A percentile compares a stretch with the other conserved stretches of the same genome.
These are phyloP conservation scores for Santalum album DNA, from an alignment of 164 flowering plant genomes.

Conservation along the genomic window DNA sequence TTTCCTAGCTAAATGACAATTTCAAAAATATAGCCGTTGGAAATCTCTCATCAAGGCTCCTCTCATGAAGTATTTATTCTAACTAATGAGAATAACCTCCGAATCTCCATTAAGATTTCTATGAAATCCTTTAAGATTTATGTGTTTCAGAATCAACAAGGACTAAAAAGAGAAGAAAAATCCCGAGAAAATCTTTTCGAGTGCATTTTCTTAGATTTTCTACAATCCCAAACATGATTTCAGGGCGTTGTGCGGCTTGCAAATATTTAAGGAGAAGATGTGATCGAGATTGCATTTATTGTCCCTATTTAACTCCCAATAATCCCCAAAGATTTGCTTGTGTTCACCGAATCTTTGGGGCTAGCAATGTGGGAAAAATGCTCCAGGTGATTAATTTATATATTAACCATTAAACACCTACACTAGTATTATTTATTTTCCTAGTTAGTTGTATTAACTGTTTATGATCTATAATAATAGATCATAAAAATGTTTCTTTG, in stretches of 20 bases:
- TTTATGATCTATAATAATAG: background rate
- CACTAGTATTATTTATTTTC: background rate
- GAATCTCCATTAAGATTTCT: no score
- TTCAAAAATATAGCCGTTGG: no score
- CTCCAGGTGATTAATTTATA: background rate
- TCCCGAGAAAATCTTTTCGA: background rate
- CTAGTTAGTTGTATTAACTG: background rate
- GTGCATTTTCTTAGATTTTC: background rate
- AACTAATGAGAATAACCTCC: no score
- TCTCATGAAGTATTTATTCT: no score
- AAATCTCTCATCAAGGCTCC: no score
- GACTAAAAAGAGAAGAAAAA: no score
- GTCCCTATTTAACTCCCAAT: background rate
- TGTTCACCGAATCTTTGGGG: slow-evolving; percentile 4
- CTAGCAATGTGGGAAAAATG: background rate
- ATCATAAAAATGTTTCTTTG: background rate
- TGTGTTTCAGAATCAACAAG: no score
- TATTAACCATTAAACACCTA: background rate
- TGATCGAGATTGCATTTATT: background rate
- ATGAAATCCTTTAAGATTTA: no score
- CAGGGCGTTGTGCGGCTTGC: slow-evolving; percentile 1
- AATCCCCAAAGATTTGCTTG: background rate
- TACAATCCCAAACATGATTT: background rate
- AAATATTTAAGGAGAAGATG: background rate
- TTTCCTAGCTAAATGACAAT: no score